phyloP scores from a whole-genome alignment of 2,329 filamentous ascomycete genomes.

The Aotearoamyces nothofagi region DNA sequence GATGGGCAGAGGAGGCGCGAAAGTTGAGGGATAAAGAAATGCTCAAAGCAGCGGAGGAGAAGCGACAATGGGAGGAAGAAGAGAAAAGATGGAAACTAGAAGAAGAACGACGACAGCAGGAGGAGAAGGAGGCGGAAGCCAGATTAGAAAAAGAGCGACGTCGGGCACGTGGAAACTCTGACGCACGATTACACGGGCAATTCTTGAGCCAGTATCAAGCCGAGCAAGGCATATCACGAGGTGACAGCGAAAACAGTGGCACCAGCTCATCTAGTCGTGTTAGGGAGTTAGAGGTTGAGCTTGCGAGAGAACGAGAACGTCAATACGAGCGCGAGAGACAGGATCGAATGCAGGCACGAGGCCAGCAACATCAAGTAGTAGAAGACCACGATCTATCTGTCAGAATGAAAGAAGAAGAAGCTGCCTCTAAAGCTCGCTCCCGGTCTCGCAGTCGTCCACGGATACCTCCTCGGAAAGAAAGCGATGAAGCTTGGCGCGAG shows the following conservation, averaged over 20 bases:
- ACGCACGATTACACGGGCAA: slow-evolving; percentile 63
- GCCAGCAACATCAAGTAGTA: slow-evolving; percentile 12
- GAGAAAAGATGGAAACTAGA: slow-evolving; percentile 64
- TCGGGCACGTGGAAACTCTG: slow-evolving; percentile 41
- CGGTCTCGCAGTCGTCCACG: slow-evolving; percentile 15
- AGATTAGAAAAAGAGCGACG: slow-evolving; percentile 51
- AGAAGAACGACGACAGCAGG: slow-evolving; percentile 53
- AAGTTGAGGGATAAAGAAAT: slow-evolving; percentile 42
- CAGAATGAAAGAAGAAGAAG: slow-evolving; percentile 14
- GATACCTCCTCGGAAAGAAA: slow-evolving; percentile 12
- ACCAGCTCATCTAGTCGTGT: slow-evolving; percentile 51
- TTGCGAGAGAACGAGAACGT: slow-evolving; percentile 50
- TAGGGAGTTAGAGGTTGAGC: slow-evolving; percentile 57
- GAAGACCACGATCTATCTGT: slow-evolving; percentile 16
- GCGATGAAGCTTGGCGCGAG: slow-evolving; percentile 29
- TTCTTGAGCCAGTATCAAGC: slow-evolving; percentile 78
- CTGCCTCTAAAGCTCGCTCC: slow-evolving; percentile 8
- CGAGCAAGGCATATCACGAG: slow-evolving; percentile 35
- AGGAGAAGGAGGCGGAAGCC: slow-evolving; percentile 60
- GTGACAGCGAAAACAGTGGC: slow-evolving; percentile 22
- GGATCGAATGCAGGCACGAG: slow-evolving; percentile 21
- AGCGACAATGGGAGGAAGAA: slow-evolving; percentile 62
- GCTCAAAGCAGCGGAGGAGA: slow-evolving; percentile 48
- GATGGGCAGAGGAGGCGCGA: slow-evolving; percentile 50
- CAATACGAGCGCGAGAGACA: slow-evolving; percentile 47